Base-by-base conservation (phyloP, 2,329 filamentous ascomycete species). In the Shiraia bambusicola region DNA sequence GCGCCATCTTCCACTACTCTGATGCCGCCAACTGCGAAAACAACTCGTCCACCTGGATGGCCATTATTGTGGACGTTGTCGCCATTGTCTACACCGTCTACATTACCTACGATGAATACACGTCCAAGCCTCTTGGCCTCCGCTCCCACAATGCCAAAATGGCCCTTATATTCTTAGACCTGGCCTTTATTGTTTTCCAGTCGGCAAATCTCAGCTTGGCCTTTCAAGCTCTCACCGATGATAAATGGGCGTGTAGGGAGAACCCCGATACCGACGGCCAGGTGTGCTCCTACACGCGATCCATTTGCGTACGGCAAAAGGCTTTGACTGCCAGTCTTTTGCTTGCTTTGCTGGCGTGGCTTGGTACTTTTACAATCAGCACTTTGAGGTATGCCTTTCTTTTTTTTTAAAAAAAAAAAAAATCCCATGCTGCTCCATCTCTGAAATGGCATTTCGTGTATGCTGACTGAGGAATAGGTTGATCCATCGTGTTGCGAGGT, bases 181-280 rank as follows among this genome's bases (percentile, higher is more conserved):
- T 98, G 3, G 84, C 96, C 60, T 98, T 98, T 66, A 95, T 98
- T 61, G 91, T 97, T 29, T 95, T 98, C 73, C 92, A 95, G 68
- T 90, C 91, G 3, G 90, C 91, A 37, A 97, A 95, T 70, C 80
- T 95, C 17, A 87, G 88, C 28, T 75, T 98, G 50, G 91, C 92
- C 2, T 95, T 96, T 65, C 87, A 88, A 63, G 86, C 88, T 7
- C 74, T 96, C 39, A 84, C 76, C 5, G 80, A 85, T 54, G 72
- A 76, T 22, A 74, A 76, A 28, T 84, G 82, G 65, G 72, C 72
- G 6, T 77, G 74, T 53, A 65, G 49, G 17, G 52, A 63, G 13
- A 46, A 48, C 11, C 34, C 31, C 2, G 34, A 40, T 28, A 24
- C 43, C 2, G 29, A 32, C 8, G 6, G 8, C 0, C 28, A 43